These are phyloP conservation scores for Penicillium nucicola DNA, from an alignment of 495 filamentous ascomycete species.

Conservation along the genomic window DNA sequence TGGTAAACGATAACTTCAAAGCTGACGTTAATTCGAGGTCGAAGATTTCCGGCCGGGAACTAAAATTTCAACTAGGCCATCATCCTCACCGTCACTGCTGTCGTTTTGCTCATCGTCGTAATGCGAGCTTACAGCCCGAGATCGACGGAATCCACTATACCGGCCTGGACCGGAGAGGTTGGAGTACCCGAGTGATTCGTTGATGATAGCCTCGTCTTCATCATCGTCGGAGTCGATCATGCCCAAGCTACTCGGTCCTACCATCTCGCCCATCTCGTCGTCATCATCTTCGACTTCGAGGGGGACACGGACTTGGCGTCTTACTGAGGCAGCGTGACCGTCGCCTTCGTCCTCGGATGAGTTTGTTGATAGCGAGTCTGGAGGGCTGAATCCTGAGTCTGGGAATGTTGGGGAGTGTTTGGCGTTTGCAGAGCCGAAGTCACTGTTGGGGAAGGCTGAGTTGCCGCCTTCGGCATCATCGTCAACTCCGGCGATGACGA, in stretches of 20 bases:
- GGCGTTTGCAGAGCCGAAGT: slow-evolving; percentile 29
- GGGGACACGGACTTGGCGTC: slow-evolving; percentile 40
- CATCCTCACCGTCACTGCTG: slow-evolving; percentile 47
- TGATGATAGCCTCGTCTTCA: slow-evolving; percentile 48
- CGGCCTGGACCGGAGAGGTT: slow-evolving; percentile 33
- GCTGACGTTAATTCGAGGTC: slow-evolving; percentile 17
- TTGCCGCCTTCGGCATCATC: slow-evolving; percentile 44
- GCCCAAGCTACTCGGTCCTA: slow-evolving; percentile 35
- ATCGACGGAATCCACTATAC: slow-evolving; percentile 33
- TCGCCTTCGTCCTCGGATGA: slow-evolving; percentile 43
- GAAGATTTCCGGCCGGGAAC: slow-evolving; percentile 42
- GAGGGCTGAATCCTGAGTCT: slow-evolving; percentile 41
- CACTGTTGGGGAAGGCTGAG: slow-evolving; percentile 35
- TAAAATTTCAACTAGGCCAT: slow-evolving; percentile 47
- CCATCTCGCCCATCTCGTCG: slow-evolving; percentile 51
- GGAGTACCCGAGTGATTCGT: slow-evolving; percentile 44
- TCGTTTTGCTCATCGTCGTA: slow-evolving; percentile 44
- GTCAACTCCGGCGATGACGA: slow-evolving; percentile 42
- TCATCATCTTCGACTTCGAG: slow-evolving; percentile 49
- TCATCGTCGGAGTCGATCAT: slow-evolving; percentile 48
- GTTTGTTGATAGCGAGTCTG: slow-evolving; percentile 39
- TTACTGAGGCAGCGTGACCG: slow-evolving; percentile 28
- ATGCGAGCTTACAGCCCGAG: slow-evolving; percentile 32
- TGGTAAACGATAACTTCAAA: too few species aligned
- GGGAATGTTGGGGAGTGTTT: slow-evolving; percentile 37